These are phyloP conservation scores for Thalassiosira livingstoniorum DNA, from an alignment of 352 stramenopile genomes.

Conservation along the genomic window DNA sequence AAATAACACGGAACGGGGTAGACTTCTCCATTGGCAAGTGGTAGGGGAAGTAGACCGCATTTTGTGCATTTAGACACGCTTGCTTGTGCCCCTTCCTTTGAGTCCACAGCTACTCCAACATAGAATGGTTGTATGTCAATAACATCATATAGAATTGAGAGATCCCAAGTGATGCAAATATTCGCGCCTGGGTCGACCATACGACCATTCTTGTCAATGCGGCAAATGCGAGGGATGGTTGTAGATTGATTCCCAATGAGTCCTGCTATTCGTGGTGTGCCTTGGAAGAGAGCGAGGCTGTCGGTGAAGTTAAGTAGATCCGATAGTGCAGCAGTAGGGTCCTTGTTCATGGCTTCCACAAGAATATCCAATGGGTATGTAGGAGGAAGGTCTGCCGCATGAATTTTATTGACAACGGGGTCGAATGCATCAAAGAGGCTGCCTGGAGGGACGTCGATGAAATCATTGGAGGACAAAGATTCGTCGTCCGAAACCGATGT, in stretches of 20 bases:
- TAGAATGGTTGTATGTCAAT: background rate
- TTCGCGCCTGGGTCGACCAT: background rate
- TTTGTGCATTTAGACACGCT: background rate
- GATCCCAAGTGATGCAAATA: background rate
- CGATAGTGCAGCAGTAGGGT: background rate
- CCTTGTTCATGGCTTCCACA: background rate
- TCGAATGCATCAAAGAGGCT: too few relatives aligned
- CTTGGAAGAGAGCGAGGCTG: background rate
- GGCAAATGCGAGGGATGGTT: background rate
- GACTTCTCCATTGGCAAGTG: background rate
- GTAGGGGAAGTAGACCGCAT: constrained; percentile 3
- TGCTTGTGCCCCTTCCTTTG: background rate
- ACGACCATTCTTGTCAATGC: background rate
- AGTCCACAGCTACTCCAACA: background rate
- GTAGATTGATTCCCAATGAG: background rate
- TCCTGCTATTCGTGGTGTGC: background rate
- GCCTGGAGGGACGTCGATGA: too few relatives aligned
- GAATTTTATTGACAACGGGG: too few relatives aligned
- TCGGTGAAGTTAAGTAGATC: background rate
- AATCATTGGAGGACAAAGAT: too few relatives aligned
- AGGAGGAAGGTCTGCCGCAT: too few relatives aligned
- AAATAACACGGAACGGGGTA: constrained; percentile 1
- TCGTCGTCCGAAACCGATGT: too few relatives aligned
- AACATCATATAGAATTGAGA: background rate
- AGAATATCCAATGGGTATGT: background rate